phyloP scores from a whole-genome alignment of 2,329 filamentous ascomycete genomes.

The Trichophyton equinum region DNA sequence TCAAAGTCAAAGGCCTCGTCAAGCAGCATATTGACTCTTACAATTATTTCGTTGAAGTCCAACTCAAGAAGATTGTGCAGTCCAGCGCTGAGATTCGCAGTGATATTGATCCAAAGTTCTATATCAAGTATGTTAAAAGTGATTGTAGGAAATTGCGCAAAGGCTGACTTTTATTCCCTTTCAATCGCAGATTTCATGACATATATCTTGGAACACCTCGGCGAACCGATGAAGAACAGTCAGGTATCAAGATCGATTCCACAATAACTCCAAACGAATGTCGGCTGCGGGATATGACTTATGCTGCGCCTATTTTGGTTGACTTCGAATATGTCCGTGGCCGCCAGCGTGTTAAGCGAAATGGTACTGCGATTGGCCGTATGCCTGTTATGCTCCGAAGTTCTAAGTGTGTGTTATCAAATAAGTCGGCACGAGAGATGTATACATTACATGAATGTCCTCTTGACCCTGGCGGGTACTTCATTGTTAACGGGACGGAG shows the following conservation, averaged over 20 bases:
- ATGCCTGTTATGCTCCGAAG: conserved; percentile 97
- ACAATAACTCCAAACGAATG: conserved; percentile 87
- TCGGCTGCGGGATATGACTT: conserved; percentile 92
- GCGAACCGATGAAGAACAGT: conserved; percentile 60
- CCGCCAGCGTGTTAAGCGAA: conserved; percentile 60
- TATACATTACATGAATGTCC: conserved; percentile 88
- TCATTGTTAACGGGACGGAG: conserved; percentile 93
- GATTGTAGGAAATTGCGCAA: not conserved
- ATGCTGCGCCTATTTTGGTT: conserved; percentile 84
- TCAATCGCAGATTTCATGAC: conserved; percentile 51
- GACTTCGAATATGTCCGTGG: conserved; percentile 85
- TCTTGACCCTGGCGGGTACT: conserved; percentile 91
- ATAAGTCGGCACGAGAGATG: conserved; percentile 79
- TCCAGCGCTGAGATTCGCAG: conserved; percentile 80
- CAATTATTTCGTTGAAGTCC: conserved; percentile 94
- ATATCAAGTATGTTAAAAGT: conserved; percentile 50
- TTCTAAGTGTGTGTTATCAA: conserved; percentile 75
- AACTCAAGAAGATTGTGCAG: conserved; percentile 91
- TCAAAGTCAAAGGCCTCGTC: conserved; percentile 92
- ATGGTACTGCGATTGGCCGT: conserved; percentile 66
- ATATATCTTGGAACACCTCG: conserved; percentile 77
- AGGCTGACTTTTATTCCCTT: not conserved
- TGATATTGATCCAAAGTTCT: conserved; percentile 86
- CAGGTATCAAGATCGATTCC: conserved; percentile 43
- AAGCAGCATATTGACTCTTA: conserved; percentile 98